phyloP scores from a whole-genome alignment of 805 yeast species.

The Starmera dryadoides region DNA sequence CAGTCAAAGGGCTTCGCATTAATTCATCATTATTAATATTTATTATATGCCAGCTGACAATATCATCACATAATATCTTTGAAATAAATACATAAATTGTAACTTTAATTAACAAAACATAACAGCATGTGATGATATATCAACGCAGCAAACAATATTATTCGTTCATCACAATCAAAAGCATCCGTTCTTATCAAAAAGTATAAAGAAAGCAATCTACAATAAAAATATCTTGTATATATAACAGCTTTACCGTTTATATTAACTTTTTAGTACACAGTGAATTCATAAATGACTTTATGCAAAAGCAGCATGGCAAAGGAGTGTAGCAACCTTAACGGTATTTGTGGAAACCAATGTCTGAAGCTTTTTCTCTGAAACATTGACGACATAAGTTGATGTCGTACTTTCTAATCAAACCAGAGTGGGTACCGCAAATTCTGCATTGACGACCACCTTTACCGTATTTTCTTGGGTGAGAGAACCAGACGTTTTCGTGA shows the following conservation, averaged over 20 bases:
- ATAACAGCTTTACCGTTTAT: background rate
- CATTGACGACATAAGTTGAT: slow-evolving; percentile 99
- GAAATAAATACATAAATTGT: too few relatives aligned
- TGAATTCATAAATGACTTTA: slow-evolving; percentile 8
- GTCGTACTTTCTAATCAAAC: slow-evolving; percentile 99
- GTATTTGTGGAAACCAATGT: slow-evolving; percentile 98
- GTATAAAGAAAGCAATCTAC: too few relatives aligned
- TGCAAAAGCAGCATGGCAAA: slow-evolving; percentile 5
- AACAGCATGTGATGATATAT: too few relatives aligned
- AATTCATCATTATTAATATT: too few relatives aligned
- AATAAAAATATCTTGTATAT: background rate
- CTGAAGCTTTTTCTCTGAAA: slow-evolving; percentile 99
- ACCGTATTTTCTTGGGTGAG: slow-evolving; percentile 99
- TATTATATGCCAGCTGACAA: too few relatives aligned
- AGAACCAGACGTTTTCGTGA: slow-evolving; percentile 99
- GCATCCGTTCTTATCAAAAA: too few relatives aligned
- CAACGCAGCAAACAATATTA: too few relatives aligned
- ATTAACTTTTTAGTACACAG: slow-evolving; percentile 13
- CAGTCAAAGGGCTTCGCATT: too few relatives aligned
- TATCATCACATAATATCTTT: too few relatives aligned
- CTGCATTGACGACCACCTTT: slow-evolving; percentile 99
- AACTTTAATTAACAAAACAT: too few relatives aligned
- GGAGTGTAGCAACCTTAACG: slow-evolving; percentile 51
- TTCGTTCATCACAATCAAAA: too few relatives aligned
- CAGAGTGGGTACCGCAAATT: slow-evolving; percentile 97